phyloP scores from a whole-genome alignment of 2,329 filamentous ascomycete genomes.

The Conoideocrella luteorostrata region DNA sequence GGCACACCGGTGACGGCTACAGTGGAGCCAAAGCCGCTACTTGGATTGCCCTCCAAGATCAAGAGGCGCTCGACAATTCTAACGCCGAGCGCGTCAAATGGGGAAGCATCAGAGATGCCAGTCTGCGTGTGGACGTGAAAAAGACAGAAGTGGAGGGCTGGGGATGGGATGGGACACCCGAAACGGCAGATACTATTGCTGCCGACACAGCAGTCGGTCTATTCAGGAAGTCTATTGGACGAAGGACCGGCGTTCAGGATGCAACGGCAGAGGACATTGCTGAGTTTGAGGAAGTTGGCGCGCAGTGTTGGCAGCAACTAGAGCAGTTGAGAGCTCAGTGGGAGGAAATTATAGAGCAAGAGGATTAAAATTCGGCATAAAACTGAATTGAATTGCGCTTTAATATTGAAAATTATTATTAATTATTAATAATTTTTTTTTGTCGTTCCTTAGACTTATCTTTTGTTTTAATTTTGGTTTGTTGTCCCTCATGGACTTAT shows the following conservation, averaged over 20 bases:
- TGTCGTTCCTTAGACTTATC: no score
- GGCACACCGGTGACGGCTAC: constrained; percentile 77
- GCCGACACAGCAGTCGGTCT: constrained; percentile 39
- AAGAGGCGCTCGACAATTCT: constrained; percentile 53
- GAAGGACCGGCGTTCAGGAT: constrained; percentile 52
- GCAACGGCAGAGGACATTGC: constrained; percentile 54
- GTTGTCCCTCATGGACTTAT: no score
- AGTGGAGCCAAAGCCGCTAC: constrained; percentile 68
- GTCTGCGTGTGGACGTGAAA: constrained; percentile 55
- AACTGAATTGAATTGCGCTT: no score
- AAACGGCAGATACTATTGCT: constrained; percentile 34
- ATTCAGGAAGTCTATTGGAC: constrained; percentile 46
- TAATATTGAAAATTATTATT: no score
- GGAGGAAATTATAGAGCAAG: constrained; percentile 38
- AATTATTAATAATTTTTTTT: no score
- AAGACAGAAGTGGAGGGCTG: constrained; percentile 82
- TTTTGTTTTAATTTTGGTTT: no score
- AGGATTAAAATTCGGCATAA: no score
- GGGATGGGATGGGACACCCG: constrained; percentile 62
- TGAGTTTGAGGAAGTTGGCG: constrained; percentile 57
- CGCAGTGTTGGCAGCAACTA: constrained; percentile 61
- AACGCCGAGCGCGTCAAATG: constrained; percentile 63
- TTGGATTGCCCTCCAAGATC: constrained; percentile 68
- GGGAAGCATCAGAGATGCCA: constrained; percentile 64
- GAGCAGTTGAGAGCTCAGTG: constrained; percentile 63